These are phyloP conservation scores for Allantophomopsis lycopodina DNA, from an alignment of 2,329 filamentous ascomycete species.

Conservation along the genomic window DNA sequence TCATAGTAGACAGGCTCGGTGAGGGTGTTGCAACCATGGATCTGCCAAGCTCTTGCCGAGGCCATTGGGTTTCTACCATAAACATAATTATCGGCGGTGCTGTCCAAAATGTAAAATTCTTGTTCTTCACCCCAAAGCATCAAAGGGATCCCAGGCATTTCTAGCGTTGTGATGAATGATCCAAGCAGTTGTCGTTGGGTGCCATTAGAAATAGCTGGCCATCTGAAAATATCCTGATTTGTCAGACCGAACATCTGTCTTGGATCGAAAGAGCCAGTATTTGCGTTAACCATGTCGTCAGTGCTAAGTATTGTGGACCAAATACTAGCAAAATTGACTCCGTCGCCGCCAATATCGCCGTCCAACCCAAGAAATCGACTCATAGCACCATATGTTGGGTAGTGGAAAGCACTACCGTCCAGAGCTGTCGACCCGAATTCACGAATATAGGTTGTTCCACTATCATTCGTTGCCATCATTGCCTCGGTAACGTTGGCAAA, in stretches of 20 bases:
- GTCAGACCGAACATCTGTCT: constrained; percentile 50
- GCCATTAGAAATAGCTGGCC: constrained; percentile 43
- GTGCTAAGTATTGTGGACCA: constrained; percentile 43
- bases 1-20: constrained; percentile 40
- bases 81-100: constrained; percentile 49
- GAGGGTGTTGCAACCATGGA: constrained; percentile 48
- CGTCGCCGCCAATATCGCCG: constrained; percentile 33
- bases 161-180: constrained; percentile 41
- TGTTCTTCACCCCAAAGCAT: constrained; percentile 54
- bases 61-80: constrained; percentile 52
- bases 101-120: constrained; percentile 48
- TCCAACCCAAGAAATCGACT: constrained; percentile 41
- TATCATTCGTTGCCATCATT: constrained; percentile 29
- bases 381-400: constrained; percentile 46
- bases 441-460: constrained; percentile 33
- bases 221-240: constrained; percentile 53
- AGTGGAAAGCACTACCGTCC: constrained; percentile 48
- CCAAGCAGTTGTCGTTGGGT: constrained; percentile 41
- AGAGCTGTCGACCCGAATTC: constrained; percentile 35
- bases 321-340: constrained; percentile 32
- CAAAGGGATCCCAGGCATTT: constrained; percentile 47
- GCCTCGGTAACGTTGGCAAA: constrained; percentile 31
- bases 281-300: constrained; percentile 45
- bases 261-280: constrained; percentile 47
- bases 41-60: constrained; percentile 46